These are phyloP conservation scores for Annulohypoxylon truncatum DNA, from an alignment of 2,329 filamentous ascomycete species.

Conservation along the genomic window DNA sequence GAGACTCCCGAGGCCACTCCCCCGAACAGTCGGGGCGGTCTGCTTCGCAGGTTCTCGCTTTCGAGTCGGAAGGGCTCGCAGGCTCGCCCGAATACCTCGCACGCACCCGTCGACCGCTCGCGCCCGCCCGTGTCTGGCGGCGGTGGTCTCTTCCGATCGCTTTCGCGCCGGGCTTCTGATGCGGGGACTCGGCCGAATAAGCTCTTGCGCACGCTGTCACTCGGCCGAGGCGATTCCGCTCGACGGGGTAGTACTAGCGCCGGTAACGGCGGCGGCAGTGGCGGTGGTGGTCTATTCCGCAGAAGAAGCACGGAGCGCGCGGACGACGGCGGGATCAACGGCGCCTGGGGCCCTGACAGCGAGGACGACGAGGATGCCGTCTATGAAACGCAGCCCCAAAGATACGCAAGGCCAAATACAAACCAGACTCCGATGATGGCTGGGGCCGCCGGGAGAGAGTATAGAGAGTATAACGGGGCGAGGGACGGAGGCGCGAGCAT, in stretches of 20 bases:
- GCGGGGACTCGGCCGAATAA: slow-evolving; percentile 53
- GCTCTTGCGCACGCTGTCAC: slow-evolving; percentile 69
- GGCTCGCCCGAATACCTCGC: slow-evolving; percentile 53
- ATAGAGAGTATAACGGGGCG: no score
- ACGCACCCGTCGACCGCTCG: slow-evolving; percentile 54
- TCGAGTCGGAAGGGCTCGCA: slow-evolving; percentile 56
- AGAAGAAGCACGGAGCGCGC: slow-evolving; percentile 55
- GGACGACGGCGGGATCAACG: slow-evolving; percentile 67
- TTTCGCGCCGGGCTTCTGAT: slow-evolving; percentile 56
- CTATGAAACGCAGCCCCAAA: slow-evolving; percentile 40
- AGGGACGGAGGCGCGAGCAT: slow-evolving; percentile 19
- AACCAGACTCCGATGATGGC: background rate
- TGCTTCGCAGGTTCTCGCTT: slow-evolving; percentile 58
- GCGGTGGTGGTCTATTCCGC: slow-evolving; percentile 50
- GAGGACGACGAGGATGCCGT: slow-evolving; percentile 50
- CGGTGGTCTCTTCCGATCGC: slow-evolving; percentile 59
- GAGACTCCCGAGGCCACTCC: slow-evolving; percentile 53
- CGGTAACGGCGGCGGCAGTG: no score
- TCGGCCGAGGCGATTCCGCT: slow-evolving; percentile 65
- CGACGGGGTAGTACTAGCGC: slow-evolving; percentile 47
- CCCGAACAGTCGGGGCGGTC: slow-evolving; percentile 51
- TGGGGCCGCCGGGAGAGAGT: slow-evolving; percentile 44
- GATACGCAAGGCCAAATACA: background rate
- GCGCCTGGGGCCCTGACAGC: slow-evolving; percentile 61
- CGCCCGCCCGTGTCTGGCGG: slow-evolving; percentile 62